Conservation (phyloP, 768 basidiomycete genomes). For the Pleurotus sapidus region DNA sequence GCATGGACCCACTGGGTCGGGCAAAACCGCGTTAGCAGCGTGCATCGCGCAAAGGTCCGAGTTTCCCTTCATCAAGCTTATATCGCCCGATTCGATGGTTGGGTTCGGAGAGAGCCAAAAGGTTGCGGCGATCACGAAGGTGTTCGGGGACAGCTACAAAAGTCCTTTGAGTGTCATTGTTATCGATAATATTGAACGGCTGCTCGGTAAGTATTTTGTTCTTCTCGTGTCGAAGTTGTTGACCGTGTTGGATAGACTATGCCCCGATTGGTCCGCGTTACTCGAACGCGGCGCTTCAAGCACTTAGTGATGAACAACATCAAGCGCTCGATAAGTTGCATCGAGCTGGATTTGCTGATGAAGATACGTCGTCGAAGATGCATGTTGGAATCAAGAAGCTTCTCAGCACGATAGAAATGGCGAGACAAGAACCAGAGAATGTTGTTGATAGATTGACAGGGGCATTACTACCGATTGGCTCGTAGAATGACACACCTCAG, state of each 20-base stretch:
- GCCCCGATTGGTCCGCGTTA: constrained; percentile 96
- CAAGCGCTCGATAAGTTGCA: constrained; percentile 63
- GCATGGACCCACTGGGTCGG: constrained; percentile 86
- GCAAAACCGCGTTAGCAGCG: constrained; percentile 93
- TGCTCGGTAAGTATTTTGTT: constrained; percentile 63
- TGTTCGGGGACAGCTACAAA: constrained; percentile 95
- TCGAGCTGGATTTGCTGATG: constrained; percentile 70
- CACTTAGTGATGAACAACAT: constrained; percentile 59
- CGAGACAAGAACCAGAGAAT: constrained; percentile 89
- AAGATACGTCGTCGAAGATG: constrained; percentile 40
- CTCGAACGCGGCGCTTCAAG: constrained; percentile 90
- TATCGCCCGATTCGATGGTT: constrained; percentile 96
- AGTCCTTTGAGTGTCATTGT: constrained; percentile 95
- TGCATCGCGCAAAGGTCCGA: constrained; percentile 91
- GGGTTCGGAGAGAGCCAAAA: constrained; percentile 93
- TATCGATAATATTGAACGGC: constrained; percentile 89
- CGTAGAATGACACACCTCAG: constrained; percentile 12
- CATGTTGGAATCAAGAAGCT: constrained; percentile 94
- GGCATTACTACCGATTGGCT: constrained; percentile 56
- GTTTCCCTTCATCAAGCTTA: constrained; percentile 97
- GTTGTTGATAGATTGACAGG: constrained; percentile 68
- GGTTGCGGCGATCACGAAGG: constrained; percentile 85
- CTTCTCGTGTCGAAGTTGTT: neutral
- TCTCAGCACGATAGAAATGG: constrained; percentile 92
- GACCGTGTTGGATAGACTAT: constrained; percentile 61